phyloP scores from a whole-genome alignment of 2,329 filamentous ascomycete genomes.

The Apiospora aurea region DNA sequence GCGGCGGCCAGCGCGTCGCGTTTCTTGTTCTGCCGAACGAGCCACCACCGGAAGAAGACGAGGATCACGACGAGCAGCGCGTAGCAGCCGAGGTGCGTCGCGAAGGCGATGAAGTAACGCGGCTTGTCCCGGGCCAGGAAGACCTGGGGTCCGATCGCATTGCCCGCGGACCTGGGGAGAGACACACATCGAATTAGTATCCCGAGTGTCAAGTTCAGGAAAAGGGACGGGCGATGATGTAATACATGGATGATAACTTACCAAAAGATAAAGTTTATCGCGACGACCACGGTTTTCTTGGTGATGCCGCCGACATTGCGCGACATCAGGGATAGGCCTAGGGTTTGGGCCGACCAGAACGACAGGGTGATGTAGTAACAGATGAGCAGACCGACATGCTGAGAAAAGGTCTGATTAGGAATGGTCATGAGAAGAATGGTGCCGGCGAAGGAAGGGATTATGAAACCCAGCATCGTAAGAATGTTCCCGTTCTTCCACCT shows the following conservation, averaged over 20 bases:
- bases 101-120: conserved; percentile 73
- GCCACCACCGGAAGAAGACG: conserved; percentile 63
- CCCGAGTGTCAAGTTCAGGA: not conserved
- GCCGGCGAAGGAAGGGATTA: conserved; percentile 74
- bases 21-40: conserved; percentile 61
- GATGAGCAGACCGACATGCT: conserved; percentile 72
- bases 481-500: conserved; percentile 69
- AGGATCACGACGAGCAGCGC: conserved; percentile 64
- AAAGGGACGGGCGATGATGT: conserved; percentile 41
- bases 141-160: conserved; percentile 62
- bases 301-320: conserved; percentile 77
- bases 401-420: conserved; percentile 60
- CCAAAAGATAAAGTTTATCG: conserved; percentile 76
- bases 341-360: conserved; percentile 77
- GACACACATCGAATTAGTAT: not conserved
- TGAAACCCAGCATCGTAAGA: conserved; percentile 69
- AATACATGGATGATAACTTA: conserved; percentile 44
- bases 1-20: conserved; percentile 39
- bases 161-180: not conserved
- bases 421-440: conserved; percentile 77
- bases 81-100: conserved; percentile 75
- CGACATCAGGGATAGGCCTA: conserved; percentile 71
- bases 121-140: conserved; percentile 68
- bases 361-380: conserved; percentile 79
- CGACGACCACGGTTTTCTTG: conserved; percentile 73